These are phyloP conservation scores for Phalaenopsis equestris DNA, from an alignment of 106 monocot species.

Conservation along the genomic window DNA sequence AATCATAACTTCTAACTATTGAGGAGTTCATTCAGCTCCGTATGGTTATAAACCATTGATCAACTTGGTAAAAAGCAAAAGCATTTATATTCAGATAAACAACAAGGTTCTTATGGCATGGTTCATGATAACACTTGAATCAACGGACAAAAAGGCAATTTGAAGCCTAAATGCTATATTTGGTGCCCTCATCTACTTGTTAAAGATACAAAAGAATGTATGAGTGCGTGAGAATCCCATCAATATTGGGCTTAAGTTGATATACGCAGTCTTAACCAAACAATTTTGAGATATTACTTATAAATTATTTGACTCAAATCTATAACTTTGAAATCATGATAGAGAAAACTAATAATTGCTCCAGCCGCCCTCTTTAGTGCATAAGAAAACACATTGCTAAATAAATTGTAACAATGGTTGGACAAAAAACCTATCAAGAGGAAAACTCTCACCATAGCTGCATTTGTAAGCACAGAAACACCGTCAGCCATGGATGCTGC, in stretches of 20 bases:
- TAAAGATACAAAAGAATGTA: background rate
- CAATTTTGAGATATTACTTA: background rate
- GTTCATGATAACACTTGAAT: background rate
- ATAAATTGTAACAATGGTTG: background rate
- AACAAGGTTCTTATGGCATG: background rate
- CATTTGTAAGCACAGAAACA: slow-evolving; percentile 37
- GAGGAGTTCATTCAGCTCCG: background rate
- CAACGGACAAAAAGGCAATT: background rate
- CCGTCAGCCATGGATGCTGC: slow-evolving; percentile 46
- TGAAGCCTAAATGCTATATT: background rate
- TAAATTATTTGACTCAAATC: background rate
- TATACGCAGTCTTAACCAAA: background rate
- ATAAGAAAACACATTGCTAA: background rate
- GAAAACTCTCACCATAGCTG: slow-evolving; percentile 24
- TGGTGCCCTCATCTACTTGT: background rate
- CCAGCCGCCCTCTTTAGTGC: background rate
- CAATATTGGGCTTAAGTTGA: background rate
- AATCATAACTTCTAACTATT: background rate
- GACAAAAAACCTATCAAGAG: background rate
- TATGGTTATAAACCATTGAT: background rate
- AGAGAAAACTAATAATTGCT: background rate
- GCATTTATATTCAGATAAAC: background rate
- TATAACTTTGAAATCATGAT: background rate
- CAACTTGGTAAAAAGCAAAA: background rate
- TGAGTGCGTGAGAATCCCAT: too few relatives aligned